Evolutionary conservation across 768 basidiomycete species (phyloP).

Genomic region (Sporobolomyces pararoseus): DNA sequence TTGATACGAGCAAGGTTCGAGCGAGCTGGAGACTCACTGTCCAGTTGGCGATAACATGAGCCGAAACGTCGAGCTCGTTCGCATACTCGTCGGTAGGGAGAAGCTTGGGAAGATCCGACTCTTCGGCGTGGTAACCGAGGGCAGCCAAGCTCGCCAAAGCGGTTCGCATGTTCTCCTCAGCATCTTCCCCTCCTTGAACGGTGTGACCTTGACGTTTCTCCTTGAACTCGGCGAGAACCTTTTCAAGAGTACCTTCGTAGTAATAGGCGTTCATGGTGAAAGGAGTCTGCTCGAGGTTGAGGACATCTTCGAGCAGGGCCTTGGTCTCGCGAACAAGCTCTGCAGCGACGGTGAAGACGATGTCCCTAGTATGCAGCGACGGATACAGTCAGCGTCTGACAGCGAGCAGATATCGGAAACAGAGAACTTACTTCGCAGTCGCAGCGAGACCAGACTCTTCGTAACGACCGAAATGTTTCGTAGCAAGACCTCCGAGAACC

Average conservation of each 20-base stretch:
- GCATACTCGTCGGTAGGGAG: constrained; percentile 50
- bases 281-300: constrained; percentile 52
- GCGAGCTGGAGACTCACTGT: constrained; percentile 42
- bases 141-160: too few species aligned
- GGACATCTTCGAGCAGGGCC: constrained; percentile 47
- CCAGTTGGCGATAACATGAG: constrained; percentile 59
- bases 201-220: constrained; percentile 34
- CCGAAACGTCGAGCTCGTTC: constrained; percentile 58
- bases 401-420: neutral
- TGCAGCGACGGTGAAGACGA: constrained; percentile 42
- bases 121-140: constrained; percentile 5
- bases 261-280: constrained; percentile 56
- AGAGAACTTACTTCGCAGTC: constrained; percentile 46
- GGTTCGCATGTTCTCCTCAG: neutral
- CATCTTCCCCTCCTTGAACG: constrained; percentile 31
- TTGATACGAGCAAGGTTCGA: too few species aligned
- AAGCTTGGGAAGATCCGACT: constrained; percentile 49
- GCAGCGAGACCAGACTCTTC: constrained; percentile 28
- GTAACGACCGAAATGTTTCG: constrained; percentile 53
- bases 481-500: constrained; percentile 47
- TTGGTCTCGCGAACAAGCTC: neutral
- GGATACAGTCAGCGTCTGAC: too few species aligned
- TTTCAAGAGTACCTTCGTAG: constrained; percentile 48
- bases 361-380: constrained; percentile 43
- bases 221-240: constrained; percentile 52